Evolutionary conservation across 1,284 basidiomycete genomes (phyloP), one percentile per base, ranked within the genome.

Genomic region (Clitocybe nebularis): DNA sequence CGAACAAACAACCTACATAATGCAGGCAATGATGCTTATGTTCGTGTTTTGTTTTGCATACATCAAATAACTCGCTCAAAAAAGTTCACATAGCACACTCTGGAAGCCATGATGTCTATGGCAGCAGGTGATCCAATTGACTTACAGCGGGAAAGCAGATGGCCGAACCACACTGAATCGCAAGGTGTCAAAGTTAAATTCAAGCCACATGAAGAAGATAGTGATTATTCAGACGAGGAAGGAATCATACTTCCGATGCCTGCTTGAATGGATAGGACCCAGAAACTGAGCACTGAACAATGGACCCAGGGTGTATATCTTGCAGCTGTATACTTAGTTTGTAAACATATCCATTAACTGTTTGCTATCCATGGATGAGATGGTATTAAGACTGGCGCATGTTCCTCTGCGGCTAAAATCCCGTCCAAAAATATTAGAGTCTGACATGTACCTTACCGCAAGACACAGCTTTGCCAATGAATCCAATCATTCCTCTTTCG

Each of bases 11-110:
- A 71, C 53, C 64, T 89, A 41, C 89, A 92, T 67, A 92, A 92
- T 58, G 87, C 87, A 2, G 89, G 89, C 0, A 92, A 92, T 56
- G 89, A 92, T 60, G 89, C 89, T 0, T 72, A 83, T 57, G 87
- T 88, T 55, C 41, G 79, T 69, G 21, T 22, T 29, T 39, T 35
- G 22, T 30, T 35, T 22, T 36, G 29, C 34, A 28, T 17, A 6
- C 17, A 3, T 11, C 39, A 29, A 6, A 29, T 20, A 14, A 22
- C 25, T 7, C 34, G 29, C 34, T 43, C 32, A 32, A 37, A 26
- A 20, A 21, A 26, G 16, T 28, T 32, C 14, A 40, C 37, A n/a
- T 46, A 87, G 83, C 87, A 78, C 52, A 89, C 87, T 0, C 61
- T 87, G 38, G 60, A 75, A 36, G 77, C 77, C 3, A 58, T 86